Evolutionary conservation across 192 early-diverging fungal species (phyloP).

Genomic region (Backusella macrospora): DNA sequence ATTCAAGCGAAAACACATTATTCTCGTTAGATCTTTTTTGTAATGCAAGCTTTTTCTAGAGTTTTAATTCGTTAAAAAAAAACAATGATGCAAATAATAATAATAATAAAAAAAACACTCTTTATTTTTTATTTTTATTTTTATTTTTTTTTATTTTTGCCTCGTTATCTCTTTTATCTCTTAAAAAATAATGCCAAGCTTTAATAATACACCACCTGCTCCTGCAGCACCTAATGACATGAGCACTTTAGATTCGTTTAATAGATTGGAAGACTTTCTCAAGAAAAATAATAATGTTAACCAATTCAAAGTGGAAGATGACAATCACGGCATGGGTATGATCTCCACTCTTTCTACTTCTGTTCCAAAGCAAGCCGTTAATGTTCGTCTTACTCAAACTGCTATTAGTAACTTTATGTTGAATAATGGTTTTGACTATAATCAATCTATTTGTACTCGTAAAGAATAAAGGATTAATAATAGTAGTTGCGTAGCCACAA

Average conservation of each 20-base stretch:
- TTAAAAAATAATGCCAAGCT: constrained; percentile 15
- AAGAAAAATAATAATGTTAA: background rate
- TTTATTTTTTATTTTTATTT: no score
- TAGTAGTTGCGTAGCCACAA: background rate
- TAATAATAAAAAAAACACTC: no score
- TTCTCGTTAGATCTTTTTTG: no score
- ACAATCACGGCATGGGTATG: constrained; percentile 29
- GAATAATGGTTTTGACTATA: constrained; percentile 13
- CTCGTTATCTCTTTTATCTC: no score
- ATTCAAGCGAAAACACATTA: no score
- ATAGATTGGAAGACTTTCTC: constrained; percentile 11
- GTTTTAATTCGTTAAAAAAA: no score
- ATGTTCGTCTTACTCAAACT: background rate
- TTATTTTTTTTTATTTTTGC: no score
- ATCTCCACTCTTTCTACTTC: background rate
- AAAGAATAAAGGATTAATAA: background rate
- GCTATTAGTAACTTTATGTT: constrained; percentile 11
- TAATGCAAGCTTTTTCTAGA: no score
- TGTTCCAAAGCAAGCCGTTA: constrained; percentile 7
- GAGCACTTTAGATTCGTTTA: background rate
- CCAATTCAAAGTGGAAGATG: constrained; percentile 22
- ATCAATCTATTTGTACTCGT: constrained; percentile 17
- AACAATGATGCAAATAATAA: no score
- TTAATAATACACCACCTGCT: background rate
- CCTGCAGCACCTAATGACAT: constrained; percentile 6